Evolutionary conservation across 1,284 basidiomycete species (phyloP).

Genomic region (Leccinum laetum): DNA sequence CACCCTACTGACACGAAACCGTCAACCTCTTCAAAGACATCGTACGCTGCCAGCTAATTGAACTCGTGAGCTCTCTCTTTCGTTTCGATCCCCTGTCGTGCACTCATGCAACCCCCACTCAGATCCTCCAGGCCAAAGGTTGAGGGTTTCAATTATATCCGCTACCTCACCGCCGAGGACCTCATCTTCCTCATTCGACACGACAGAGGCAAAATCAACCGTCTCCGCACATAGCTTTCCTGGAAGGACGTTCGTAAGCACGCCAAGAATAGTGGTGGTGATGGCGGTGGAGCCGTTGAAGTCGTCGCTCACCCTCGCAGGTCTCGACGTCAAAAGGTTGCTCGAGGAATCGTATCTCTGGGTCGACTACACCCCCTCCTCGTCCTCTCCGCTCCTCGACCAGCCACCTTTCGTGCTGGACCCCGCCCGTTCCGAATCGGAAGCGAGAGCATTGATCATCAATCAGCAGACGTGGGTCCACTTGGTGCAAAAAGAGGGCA

Average conservation of each 20-base stretch:
- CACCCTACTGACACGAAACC: conserved; percentile 57
- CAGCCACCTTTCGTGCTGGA: conserved; percentile 43
- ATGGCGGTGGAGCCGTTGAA: conserved; percentile 78
- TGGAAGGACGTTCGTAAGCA: conserved; percentile 99
- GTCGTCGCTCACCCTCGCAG: conserved; percentile 39
- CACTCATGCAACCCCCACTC: neutral
- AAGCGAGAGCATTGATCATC: conserved; percentile 38
- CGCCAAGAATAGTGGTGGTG: conserved; percentile 85
- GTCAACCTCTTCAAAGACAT: conserved; percentile 95
- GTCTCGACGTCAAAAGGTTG: no score
- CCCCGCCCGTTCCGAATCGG: neutral
- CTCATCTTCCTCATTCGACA: conserved; percentile 96
- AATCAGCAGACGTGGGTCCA: conserved; percentile 64
- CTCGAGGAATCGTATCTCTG: no score
- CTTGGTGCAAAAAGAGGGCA: conserved; percentile 30
- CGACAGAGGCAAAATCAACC: conserved; percentile 93
- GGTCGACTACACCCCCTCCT: no score
- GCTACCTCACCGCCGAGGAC: conserved; percentile 90
- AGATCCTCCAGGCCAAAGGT: conserved; percentile 83
- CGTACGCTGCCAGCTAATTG: conserved; percentile 90
- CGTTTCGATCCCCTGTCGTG: neutral
- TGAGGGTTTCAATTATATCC: conserved; percentile 40
- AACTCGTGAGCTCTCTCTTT: conserved; percentile 59
- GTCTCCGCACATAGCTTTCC: conserved; percentile 91
- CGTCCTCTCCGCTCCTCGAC: neutral